Base-by-base conservation (phyloP, 148 eudicot species). In the Persicaria maculosa region DNA sequence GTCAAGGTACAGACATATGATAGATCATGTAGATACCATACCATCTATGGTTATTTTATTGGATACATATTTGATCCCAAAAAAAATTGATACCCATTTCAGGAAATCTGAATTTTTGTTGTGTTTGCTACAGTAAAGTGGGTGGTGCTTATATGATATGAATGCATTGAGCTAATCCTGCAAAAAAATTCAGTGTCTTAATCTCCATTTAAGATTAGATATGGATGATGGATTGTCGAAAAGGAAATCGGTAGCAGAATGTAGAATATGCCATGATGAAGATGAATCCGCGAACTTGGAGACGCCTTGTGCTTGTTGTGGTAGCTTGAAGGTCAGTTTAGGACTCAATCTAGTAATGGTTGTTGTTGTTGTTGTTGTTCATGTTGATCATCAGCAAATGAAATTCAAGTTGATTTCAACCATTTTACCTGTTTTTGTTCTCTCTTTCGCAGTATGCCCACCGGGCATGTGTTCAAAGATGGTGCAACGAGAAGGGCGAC, bases 401-500 rank as follows among this genome's bases (percentile, higher is more conserved):
- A 19, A 57, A 17, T 62, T 15, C 25, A 25, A 62, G 16, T 61
- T 61, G 25, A 20, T 5, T 57, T 4, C 10, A 61, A 31, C 68
- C 44, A 4, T 31, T 25, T 1, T n/a, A 36, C 31, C 7, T 68
- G 19, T 7, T 2, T 48, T 57, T 10, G 31, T 12, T 44, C 47
- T 40, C 52, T 20, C 72, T 54, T 72, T 31, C 75, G 74, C 86
- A 92, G 97, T 90, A 90, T 84, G 96, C 96, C 59, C 97, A 92
- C 76, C 91, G 93, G 15, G 74, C 64, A 78, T 92, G 97, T 69
- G 86, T 92, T 44, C 97, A 92, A 57, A 87, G 84, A 81, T 92
- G 97, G 97, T 90, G 97, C 83, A 82, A 87, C 57, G 90, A 90
- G 83, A 92, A 92, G 84, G 97, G 96, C 3, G 83, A 92, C 78